Conservation (phyloP, 2,329 filamentous ascomycete species). For the Monilinia polystroma region DNA sequence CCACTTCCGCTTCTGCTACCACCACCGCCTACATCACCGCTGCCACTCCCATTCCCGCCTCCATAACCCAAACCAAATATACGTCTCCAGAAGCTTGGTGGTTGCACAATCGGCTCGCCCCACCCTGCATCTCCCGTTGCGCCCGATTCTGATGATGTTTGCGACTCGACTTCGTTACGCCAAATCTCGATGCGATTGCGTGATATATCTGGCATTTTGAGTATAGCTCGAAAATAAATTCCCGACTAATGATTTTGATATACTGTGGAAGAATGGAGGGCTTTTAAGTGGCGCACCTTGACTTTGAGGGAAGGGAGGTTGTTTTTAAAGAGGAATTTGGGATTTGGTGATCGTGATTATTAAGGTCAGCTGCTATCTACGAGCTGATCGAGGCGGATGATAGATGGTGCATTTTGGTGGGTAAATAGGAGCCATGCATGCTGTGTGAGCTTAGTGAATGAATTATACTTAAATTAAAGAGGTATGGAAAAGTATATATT, state of each 20-base stretch:
- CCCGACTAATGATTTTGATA: neutral
- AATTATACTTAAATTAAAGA: conserved; percentile 3
- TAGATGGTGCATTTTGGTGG: conserved; percentile 13
- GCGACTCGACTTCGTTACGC: conserved; percentile 19
- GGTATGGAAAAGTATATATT: conserved; percentile 5
- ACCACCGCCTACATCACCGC: neutral
- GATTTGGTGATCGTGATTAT: neutral
- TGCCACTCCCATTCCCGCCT: neutral
- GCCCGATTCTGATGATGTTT: conserved; percentile 15
- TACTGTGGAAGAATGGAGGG: neutral
- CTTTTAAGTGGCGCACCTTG: conserved; percentile 1
- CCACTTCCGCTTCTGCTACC: neutral
- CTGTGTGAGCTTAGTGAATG: conserved; percentile 10
- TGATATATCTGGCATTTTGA: conserved; percentile 19
- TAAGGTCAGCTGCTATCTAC: conserved; percentile 14
- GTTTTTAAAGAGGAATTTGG: neutral
- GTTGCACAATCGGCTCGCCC: neutral
- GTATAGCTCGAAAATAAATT: neutral
- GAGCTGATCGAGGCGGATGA: conserved; percentile 20
- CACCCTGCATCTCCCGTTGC: neutral
- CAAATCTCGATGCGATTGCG: conserved; percentile 19
- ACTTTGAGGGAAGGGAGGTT: neutral
- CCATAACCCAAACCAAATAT: conserved; percentile 8
- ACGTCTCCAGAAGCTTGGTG: conserved; percentile 10
- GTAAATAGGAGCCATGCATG: neutral